phyloP scores from a whole-genome alignment of 2,329 filamentous ascomycete genomes.

The Cordyceps cicadae region DNA sequence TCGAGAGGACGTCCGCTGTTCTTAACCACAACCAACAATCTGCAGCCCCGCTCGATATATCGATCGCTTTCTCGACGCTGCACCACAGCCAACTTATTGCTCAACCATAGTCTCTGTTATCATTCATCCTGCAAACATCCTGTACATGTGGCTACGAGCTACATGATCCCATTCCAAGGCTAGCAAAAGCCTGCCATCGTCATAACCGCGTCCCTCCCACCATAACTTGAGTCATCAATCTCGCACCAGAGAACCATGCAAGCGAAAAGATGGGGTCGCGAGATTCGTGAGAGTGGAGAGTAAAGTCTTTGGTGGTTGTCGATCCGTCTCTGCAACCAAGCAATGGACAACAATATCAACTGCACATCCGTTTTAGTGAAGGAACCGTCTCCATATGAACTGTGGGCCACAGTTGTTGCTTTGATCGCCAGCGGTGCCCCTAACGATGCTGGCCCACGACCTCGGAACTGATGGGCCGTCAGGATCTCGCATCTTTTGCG shows the following conservation, averaged over 20 bases:
- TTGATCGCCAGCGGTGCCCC: not conserved
- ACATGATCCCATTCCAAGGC: no score
- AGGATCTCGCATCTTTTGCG: not conserved
- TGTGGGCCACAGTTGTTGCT: not conserved
- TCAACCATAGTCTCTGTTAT: not conserved
- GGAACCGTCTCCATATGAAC: not conserved
- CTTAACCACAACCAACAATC: not conserved
- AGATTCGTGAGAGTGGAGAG: constrained; percentile 3
- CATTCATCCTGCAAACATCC: not conserved
- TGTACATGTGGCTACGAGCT: not conserved
- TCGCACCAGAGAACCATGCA: not conserved
- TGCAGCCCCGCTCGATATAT: not conserved
- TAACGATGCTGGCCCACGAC: not conserved
- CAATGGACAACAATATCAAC: not conserved
- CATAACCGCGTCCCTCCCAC: not conserved
- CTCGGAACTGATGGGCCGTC: not conserved
- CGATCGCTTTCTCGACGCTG: no score
- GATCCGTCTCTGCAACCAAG: not conserved
- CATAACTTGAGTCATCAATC: not conserved
- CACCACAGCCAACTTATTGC: not conserved
- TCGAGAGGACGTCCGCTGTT: not conserved
- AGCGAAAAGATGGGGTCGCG: not conserved
- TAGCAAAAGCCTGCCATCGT: not conserved
- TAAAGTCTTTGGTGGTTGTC: not conserved
- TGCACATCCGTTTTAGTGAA: not conserved